phyloP scores from a whole-genome alignment of 2,329 filamentous ascomycete genomes.

The Chaetomiaceae sp. region DNA sequence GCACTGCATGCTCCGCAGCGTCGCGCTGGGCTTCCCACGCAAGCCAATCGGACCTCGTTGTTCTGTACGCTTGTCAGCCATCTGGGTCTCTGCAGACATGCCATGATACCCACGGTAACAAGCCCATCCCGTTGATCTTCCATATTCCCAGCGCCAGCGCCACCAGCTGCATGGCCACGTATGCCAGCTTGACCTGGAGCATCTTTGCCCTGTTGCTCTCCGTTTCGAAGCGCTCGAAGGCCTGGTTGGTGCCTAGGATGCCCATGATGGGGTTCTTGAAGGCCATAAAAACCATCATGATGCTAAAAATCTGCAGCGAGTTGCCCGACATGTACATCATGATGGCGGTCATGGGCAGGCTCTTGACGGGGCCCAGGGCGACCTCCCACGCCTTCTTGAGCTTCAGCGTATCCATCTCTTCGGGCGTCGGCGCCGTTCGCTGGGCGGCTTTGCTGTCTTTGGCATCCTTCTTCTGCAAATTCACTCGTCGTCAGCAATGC shows the following conservation, averaged over 20 bases:
- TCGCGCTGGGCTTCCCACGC: constrained; percentile 83
- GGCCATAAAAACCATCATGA: constrained; percentile 99
- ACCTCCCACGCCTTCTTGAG: constrained; percentile 99
- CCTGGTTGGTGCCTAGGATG: constrained; percentile 73
- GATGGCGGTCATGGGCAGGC: constrained; percentile 94
- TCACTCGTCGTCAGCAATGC: constrained; percentile 14
- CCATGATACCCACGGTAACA: constrained; percentile 68
- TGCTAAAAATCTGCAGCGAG: constrained; percentile 96
- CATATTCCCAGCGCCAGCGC: constrained; percentile 83
- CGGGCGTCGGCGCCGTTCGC: constrained; percentile 65
- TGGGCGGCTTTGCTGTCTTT: constrained; percentile 47
- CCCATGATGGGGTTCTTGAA: constrained; percentile 95
- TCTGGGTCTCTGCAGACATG: not conserved
- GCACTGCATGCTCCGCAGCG: constrained; percentile 61
- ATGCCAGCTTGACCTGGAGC: constrained; percentile 79
- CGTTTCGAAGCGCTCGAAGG: constrained; percentile 89
- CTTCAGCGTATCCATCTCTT: constrained; percentile 93
- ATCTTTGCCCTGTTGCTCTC: constrained; percentile 70
- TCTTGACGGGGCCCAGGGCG: constrained; percentile 87
- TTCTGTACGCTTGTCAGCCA: constrained; percentile 50
- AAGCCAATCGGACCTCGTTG: constrained; percentile 94
- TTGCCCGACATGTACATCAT: constrained; percentile 99
- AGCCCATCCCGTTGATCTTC: constrained; percentile 95
- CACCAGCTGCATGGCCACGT: constrained; percentile 79
- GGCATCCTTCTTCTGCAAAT: constrained; percentile 48